Conservation (phyloP, 1,139 yeast species). For the Suhomyces choctaworum region DNA sequence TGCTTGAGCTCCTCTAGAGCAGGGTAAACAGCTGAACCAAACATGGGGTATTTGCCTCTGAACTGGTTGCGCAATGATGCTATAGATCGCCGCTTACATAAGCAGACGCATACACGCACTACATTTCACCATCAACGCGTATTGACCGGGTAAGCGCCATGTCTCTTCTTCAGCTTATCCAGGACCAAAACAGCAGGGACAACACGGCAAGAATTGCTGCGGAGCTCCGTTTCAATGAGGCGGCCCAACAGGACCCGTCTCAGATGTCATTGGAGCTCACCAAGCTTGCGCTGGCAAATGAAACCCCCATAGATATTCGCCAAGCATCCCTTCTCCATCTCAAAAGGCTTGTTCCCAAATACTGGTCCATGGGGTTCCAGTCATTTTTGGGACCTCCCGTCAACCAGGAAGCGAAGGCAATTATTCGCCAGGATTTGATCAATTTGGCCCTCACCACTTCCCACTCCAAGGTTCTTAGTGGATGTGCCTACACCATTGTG, state of each 20-base stretch:
- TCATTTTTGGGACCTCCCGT: slow-evolving; percentile 73
- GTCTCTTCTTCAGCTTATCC: slow-evolving; percentile 23
- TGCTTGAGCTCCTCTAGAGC: slow-evolving; percentile 46
- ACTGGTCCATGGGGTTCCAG: slow-evolving; percentile 86
- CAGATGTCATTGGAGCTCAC: slow-evolving; percentile 31
- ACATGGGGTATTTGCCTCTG: slow-evolving; percentile 6
- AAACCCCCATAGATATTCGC: slow-evolving; percentile 35
- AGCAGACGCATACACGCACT: slow-evolving; percentile 1
- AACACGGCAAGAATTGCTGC: slow-evolving; percentile 36
- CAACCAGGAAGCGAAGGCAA: slow-evolving; percentile 49
- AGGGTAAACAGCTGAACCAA: slow-evolving; percentile 25
- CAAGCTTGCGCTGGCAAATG: slow-evolving; percentile 23
- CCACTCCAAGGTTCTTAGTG: slow-evolving; percentile 62
- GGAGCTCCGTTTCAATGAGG: slow-evolving; percentile 34
- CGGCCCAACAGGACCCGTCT: slow-evolving; percentile 34
- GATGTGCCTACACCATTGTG: slow-evolving; percentile 73
- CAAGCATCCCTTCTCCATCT: slow-evolving; percentile 73
- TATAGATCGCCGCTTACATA: background rate
- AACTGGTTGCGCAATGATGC: background rate
- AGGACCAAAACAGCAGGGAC: slow-evolving; percentile 39
- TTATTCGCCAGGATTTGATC: slow-evolving; percentile 53
- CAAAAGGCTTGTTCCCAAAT: slow-evolving; percentile 66
- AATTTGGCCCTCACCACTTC: slow-evolving; percentile 50
- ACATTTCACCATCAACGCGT: slow-evolving; percentile 1
- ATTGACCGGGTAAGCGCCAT: slow-evolving; percentile 2